phyloP scores from a whole-genome alignment of 305 asterid species.

The Solanum hybrid region DNA sequence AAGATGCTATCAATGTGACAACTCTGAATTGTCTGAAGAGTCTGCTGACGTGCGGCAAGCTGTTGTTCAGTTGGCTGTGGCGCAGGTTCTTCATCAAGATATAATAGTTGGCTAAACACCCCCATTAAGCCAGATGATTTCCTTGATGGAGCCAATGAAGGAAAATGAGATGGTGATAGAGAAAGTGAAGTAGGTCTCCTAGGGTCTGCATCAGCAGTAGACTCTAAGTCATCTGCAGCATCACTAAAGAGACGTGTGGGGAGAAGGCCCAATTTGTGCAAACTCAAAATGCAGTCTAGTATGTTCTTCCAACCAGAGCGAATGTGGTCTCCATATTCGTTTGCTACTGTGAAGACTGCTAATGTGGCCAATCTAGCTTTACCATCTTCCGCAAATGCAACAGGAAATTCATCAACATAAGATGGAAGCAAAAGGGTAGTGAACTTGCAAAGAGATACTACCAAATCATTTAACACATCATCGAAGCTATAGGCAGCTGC shows the following conservation, averaged over 20 bases:
- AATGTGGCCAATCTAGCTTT: constrained; percentile 84
- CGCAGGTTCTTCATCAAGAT: constrained; percentile 69
- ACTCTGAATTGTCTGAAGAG: constrained; percentile 63
- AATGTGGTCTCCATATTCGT: constrained; percentile 71
- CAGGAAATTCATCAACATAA: constrained; percentile 48
- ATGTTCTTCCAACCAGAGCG: constrained; percentile 89
- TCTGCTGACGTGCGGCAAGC: constrained; percentile 64
- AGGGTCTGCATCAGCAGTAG: constrained; percentile 27
- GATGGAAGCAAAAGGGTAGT: constrained; percentile 66
- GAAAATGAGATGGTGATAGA: constrained; percentile 34
- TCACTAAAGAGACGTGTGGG: constrained; percentile 81
- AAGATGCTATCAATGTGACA: constrained; percentile 79
- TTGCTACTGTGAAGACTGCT: constrained; percentile 77
- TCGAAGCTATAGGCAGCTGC: constrained; percentile 54
- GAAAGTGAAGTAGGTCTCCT: constrained; percentile 32
- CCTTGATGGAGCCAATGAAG: constrained; percentile 39
- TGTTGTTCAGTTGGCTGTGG: constrained; percentile 78
- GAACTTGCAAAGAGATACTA: constrained; percentile 78
- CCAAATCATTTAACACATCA: constrained; percentile 78
- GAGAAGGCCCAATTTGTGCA: constrained; percentile 83
- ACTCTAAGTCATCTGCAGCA: constrained; percentile 55
- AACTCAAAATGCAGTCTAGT: constrained; percentile 76
- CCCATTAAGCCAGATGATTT: constrained; percentile 83
- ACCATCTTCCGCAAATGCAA: constrained; percentile 63
- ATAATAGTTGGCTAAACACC: constrained; percentile 70